A percentile compares a stretch with the other conserved stretches of the same genome.
Evolutionary conservation across 768 basidiomycete genomes (phyloP).

Genomic region (Kwoniella mangroviensis): DNA sequence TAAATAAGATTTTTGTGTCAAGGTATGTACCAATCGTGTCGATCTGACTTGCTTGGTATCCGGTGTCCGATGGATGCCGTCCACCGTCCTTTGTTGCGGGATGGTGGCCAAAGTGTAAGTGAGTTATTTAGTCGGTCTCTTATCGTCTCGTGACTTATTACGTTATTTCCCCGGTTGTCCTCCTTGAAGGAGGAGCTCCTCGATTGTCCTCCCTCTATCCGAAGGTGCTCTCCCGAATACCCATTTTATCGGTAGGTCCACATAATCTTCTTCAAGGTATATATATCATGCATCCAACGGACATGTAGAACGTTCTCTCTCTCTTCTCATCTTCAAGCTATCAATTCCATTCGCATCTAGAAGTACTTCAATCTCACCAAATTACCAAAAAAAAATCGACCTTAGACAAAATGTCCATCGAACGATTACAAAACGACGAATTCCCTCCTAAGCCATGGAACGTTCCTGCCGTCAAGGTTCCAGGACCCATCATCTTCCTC

Average conservation of each 20-base stretch:
- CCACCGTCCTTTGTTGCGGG: no score
- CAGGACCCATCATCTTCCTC: conserved; percentile 45
- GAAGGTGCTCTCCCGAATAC: conserved; percentile 1
- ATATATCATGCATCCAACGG: not conserved
- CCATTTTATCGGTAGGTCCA: not conserved
- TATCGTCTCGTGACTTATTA: not conserved
- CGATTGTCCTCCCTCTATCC: not conserved
- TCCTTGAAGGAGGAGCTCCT: not conserved
- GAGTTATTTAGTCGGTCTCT: not conserved
- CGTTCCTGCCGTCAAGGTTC: conserved; percentile 46
- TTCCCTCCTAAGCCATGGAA: conserved; percentile 51
- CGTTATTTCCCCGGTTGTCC: not conserved
- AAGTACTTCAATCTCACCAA: not conserved
- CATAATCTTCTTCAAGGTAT: not conserved
- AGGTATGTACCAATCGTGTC: no score
- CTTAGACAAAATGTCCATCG: not conserved
- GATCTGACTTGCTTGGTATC: no score
- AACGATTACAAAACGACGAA: conserved; percentile 41
- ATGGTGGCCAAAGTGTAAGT: no score
- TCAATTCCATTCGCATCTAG: not conserved
- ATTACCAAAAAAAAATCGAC: not conserved
- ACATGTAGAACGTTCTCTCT: not conserved
- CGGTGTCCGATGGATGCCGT: no score
- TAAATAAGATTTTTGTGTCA: no score
- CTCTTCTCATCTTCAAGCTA: not conserved